These are phyloP conservation scores for Neofusicoccum umdonicola DNA, from an alignment of 2,329 filamentous ascomycete genomes.

Conservation along the genomic window DNA sequence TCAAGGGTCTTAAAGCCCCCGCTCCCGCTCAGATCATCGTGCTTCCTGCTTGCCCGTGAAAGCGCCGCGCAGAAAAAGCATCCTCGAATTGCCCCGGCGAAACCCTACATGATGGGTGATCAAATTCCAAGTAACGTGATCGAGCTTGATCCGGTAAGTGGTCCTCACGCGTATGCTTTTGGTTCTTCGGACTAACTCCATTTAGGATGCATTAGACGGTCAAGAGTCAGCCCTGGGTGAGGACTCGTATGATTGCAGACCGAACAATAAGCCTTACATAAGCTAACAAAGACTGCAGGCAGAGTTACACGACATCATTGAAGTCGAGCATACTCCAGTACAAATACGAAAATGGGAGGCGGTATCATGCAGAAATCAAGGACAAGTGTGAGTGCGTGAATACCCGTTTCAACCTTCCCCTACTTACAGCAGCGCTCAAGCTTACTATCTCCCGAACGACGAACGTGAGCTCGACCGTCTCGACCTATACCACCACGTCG, in stretches of 20 bases:
- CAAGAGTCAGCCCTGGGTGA: neutral
- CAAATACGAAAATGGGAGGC: slow-evolving; percentile 14
- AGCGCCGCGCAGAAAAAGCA: too few species aligned
- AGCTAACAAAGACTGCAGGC: neutral
- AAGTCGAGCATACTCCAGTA: slow-evolving; percentile 34
- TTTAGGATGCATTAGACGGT: neutral
- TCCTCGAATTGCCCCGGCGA: too few species aligned
- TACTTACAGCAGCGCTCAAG: slow-evolving; percentile 18
- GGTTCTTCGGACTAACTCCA: too few species aligned
- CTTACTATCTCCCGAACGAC: slow-evolving; percentile 8
- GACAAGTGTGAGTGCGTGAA: slow-evolving; percentile 8
- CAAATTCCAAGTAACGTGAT: neutral
- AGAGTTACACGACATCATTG: slow-evolving; percentile 30
- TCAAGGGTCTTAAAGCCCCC: too few species aligned
- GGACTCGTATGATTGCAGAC: neutral
- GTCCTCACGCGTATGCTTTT: neutral
- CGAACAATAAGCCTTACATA: neutral
- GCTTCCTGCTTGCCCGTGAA: too few species aligned
- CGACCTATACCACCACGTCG: neutral
- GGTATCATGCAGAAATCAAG: slow-evolving; percentile 19
- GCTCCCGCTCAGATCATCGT: too few species aligned
- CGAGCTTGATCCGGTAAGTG: neutral
- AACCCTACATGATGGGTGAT: too few species aligned
- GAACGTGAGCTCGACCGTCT: slow-evolving; percentile 4
- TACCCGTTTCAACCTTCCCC: neutral